Percentiles rank a stretch among this genome's conserved stretches.
These are phyloP conservation scores for Colletotrichum magnum DNA, from an alignment of 2,329 filamentous ascomycete genomes.

Conservation along the genomic window DNA sequence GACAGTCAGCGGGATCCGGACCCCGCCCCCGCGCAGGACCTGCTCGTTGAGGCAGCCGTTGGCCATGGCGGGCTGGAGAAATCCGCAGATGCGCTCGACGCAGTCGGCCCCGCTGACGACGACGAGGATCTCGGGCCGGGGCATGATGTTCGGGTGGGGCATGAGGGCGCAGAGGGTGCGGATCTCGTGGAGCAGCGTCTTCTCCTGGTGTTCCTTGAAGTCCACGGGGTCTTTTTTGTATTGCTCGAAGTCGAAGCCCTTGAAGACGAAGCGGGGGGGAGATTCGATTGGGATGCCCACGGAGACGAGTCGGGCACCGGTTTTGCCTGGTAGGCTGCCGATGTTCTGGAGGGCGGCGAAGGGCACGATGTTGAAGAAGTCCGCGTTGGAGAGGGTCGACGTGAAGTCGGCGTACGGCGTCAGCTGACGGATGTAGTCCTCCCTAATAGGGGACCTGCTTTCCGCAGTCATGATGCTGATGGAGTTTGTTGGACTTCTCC, in stretches of 20 bases:
- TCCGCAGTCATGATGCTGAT: neutral
- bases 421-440: conserved; percentile 37
- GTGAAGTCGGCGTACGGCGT: conserved; percentile 22
- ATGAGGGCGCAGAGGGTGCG: conserved; percentile 37
- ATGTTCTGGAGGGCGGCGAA: conserved; percentile 29
- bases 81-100: conserved; percentile 39
- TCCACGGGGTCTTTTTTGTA: conserved; percentile 23
- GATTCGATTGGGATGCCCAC: too few relatives aligned
- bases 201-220: conserved; percentile 31
- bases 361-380: conserved; percentile 26
- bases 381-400: neutral
- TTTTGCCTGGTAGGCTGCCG: conserved; percentile 38
- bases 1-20: conserved; percentile 30
- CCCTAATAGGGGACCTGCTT: conserved; percentile 21
- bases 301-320: conserved; percentile 34
- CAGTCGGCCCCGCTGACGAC: conserved; percentile 19
- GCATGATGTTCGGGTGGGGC: conserved; percentile 43
- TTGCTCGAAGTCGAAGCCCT: conserved; percentile 38
- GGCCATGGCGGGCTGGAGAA: conserved; percentile 38
- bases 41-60: conserved; percentile 38
- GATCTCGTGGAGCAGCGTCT: conserved; percentile 42
- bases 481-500: too few relatives aligned
- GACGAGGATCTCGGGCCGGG: conserved; percentile 35
- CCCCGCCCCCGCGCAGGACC: conserved; percentile 32
- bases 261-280: conserved; percentile 37